A percentile compares a stretch with the other conserved stretches of the same genome.
These are phyloP conservation scores for Salix caprea DNA, from an alignment of 345 rosid genomes.

Conservation along the genomic window DNA sequence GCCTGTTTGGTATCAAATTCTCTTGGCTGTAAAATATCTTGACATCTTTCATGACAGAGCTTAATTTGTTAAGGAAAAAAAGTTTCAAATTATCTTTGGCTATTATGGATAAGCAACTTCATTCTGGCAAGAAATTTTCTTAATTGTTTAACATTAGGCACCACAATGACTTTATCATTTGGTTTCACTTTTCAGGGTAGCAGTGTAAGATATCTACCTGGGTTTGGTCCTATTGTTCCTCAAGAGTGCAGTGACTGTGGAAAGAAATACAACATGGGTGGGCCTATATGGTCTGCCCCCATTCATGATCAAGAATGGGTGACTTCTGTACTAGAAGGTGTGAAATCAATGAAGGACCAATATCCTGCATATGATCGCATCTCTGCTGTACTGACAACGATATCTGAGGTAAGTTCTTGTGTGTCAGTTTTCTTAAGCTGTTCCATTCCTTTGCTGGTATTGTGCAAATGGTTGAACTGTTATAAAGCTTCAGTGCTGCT, in stretches of 20 bases:
- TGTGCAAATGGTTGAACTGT: not conserved
- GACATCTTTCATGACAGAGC: not conserved
- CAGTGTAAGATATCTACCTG: constrained; percentile 84
- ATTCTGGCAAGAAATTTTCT: not conserved
- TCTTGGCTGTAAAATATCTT: not conserved
- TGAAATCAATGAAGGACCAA: constrained; percentile 66
- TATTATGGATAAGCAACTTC: not conserved
- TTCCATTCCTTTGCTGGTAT: not conserved
- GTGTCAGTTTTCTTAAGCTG: not conserved
- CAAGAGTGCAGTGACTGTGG: constrained; percentile 91
- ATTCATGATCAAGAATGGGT: constrained; percentile 97
- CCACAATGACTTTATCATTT: not conserved
- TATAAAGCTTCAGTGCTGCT: not conserved
- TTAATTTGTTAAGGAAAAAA: not conserved
- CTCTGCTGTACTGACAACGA: constrained; percentile 79
- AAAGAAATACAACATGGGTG: constrained; percentile 95
- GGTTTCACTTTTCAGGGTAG: constrained; percentile 47
- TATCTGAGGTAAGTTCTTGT: constrained; percentile 60
- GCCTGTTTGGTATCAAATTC: not conserved
- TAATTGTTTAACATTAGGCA: not conserved
- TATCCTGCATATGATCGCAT: constrained; percentile 92
- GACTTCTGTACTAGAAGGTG: constrained; percentile 50
- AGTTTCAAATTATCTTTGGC: not conserved
- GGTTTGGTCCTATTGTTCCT: constrained; percentile 86
- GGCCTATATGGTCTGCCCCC: constrained; percentile 97